These are phyloP conservation scores for Chenopodium formosanum DNA, from an alignment of 148 eudicot genomes.

Conservation along the genomic window DNA sequence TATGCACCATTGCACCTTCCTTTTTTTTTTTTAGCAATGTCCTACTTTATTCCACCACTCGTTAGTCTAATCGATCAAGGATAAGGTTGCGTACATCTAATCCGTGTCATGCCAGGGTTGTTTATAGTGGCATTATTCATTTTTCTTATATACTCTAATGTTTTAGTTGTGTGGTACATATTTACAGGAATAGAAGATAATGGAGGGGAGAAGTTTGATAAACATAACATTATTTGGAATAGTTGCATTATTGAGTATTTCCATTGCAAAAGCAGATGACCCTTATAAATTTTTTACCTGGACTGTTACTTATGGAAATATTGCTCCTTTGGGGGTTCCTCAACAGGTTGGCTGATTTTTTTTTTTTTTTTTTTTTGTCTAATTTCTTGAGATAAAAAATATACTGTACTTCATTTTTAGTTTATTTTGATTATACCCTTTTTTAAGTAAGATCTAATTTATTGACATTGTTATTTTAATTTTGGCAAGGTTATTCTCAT, in stretches of 20 bases:
- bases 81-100: neutral
- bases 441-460: too few species aligned
- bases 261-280: constrained; percentile 61
- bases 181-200: constrained; percentile 7
- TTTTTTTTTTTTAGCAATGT: neutral
- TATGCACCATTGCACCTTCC: neutral
- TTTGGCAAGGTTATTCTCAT: constrained; percentile 73
- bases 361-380: neutral
- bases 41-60: too few species aligned
- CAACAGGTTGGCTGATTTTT: constrained; percentile 56
- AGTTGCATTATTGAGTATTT: constrained; percentile 38
- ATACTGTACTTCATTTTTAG: neutral
- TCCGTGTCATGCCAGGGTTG: neutral
- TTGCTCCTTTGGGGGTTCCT: constrained; percentile 70
- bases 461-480: constrained; percentile 6
- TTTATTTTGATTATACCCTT: neutral
- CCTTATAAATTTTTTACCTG: constrained; percentile 69
- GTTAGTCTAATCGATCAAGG: too few species aligned
- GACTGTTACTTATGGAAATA: constrained; percentile 82
- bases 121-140: neutral
- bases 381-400: neutral
- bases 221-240: constrained; percentile 12
- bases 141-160: neutral
- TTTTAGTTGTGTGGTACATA: neutral
- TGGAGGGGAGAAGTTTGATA: constrained; percentile 37